Base-by-base conservation (phyloP, 2,329 filamentous ascomycete species). In the Ceratocystis ficicola region DNA sequence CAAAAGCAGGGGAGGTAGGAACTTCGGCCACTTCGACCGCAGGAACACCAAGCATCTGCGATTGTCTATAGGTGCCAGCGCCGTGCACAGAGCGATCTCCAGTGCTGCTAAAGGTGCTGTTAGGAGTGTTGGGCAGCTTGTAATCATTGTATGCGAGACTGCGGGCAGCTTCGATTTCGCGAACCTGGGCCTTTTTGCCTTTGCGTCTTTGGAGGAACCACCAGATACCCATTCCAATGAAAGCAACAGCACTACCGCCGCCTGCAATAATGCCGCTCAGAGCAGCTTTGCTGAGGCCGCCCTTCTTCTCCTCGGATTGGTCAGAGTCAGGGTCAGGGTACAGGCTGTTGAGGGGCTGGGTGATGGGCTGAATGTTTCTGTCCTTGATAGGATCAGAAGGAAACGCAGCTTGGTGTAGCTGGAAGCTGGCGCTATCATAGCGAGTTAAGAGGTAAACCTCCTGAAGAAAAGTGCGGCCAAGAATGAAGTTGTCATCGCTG, bases 401-500 rank as follows among this genome's bases (percentile, higher is more conserved):
- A 70, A 83, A 81, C 63, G 71, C 70, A 8, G 83, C 83, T 70
- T 84, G 80, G 65, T 84, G 78, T 28, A 87, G 70, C 0, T 80
- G 81, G 71, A 83, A 85, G 12, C 73, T 72, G 17, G 73, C 76
- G 44, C 77, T 76, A 68, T 85, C 83, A 70, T 83, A 85, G 69
- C 79, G 79, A 30, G 79, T 82, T 41, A 83, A 77, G 5, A 85
- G 73, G 68, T 85, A 85, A 1, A 86, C 81, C 73, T 90, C 86
- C 72, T 90, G 87, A 65, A 90, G 75, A 69, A 90, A 89, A 0
- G 83, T 81, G 44, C 86, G 80, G 6, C 87, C 87, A 44, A 90
- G 79, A 12, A 86, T 81, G 72, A 83, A 81, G 69, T 83, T 79
- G 44, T 79, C 78, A 66, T 81, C 78, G 22, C 78, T 71, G 10